phyloP scores from a whole-genome alignment of 257 asterid species.

The Asclepias syriaca region DNA sequence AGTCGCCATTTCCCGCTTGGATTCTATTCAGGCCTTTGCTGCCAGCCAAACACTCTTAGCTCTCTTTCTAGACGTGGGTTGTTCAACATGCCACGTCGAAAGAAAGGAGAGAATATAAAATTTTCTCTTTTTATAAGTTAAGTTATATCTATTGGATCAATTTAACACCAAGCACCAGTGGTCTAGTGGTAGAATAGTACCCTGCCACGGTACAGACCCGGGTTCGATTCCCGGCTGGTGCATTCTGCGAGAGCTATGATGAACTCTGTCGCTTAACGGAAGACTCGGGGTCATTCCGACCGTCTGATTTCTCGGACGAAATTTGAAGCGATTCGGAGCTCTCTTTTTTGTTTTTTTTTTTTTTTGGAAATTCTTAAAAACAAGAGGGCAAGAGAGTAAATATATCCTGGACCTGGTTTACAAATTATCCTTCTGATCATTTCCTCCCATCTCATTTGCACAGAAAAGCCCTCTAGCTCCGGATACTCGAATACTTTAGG shows the following conservation, averaged over 20 bases:
- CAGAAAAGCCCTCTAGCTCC: not conserved
- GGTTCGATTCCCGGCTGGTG: constrained; percentile 99
- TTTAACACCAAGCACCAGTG: too few species aligned
- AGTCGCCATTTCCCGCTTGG: constrained; percentile 43
- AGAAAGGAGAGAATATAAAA: not conserved
- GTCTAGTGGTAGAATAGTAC: constrained; percentile 38
- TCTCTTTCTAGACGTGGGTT: constrained; percentile 9
- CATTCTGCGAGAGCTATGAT: constrained; percentile 13
- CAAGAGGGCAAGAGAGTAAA: not conserved
- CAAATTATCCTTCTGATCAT: not conserved
- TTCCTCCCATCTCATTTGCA: not conserved
- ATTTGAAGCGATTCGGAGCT: too few species aligned
- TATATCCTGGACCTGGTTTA: not conserved
- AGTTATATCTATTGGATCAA: too few species aligned
- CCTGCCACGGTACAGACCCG: constrained; percentile 98
- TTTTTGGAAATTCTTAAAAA: not conserved
- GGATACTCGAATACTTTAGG: not conserved
- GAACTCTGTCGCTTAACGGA: too few species aligned
- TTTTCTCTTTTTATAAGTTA: too few species aligned
- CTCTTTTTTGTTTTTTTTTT: too few species aligned
- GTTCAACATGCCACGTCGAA: constrained; percentile 20
- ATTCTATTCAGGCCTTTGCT: not conserved
- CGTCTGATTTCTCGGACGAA: too few species aligned
- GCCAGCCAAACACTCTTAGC: not conserved
- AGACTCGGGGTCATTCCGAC: too few species aligned